A percentile compares a stretch with the other conserved stretches of the same genome.
phyloP scores from a whole-genome alignment of 331 rosid species.

The Quercus phellos region DNA sequence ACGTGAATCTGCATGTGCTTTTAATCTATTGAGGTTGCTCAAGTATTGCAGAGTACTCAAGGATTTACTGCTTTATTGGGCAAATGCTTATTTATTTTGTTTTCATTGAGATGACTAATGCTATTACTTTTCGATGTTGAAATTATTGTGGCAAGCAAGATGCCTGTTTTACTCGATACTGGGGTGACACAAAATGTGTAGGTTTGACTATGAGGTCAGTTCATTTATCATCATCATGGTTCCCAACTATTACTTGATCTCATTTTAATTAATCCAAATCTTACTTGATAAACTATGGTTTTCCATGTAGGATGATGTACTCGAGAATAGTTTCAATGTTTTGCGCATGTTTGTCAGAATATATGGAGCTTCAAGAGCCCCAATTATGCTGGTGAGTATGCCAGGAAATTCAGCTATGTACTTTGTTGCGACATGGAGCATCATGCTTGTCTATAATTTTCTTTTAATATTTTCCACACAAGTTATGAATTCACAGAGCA shows the following conservation, averaged over 20 bases:
- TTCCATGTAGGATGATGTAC: constrained; percentile 75
- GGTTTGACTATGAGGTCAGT: constrained; percentile 95
- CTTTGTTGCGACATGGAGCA: not conserved
- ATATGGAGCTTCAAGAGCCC: constrained; percentile 73
- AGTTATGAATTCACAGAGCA: not conserved
- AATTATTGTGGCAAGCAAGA: constrained; percentile 14
- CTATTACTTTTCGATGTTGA: not conserved
- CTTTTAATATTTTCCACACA: not conserved
- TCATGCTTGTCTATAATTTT: not conserved
- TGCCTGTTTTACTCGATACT: constrained; percentile 28
- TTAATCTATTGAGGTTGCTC: not conserved
- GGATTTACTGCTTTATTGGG: not conserved
- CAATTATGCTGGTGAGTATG: constrained; percentile 68
- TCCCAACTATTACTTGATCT: not conserved
- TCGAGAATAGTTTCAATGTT: constrained; percentile 74
- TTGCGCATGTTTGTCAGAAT: constrained; percentile 79
- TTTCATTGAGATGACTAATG: constrained; percentile 13
- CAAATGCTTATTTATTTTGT: not conserved
- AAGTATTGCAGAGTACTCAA: not conserved
- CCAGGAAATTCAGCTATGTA: not conserved
- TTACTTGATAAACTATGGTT: constrained; percentile 2
- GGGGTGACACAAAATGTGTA: constrained; percentile 37
- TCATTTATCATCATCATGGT: constrained; percentile 4
- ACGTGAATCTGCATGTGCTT: not conserved
- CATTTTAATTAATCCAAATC: not conserved